Evolutionary conservation across 1,284 basidiomycete genomes (phyloP), one percentile per base, ranked within the genome.

Genomic region (Tylopilus orsonianus): DNA sequence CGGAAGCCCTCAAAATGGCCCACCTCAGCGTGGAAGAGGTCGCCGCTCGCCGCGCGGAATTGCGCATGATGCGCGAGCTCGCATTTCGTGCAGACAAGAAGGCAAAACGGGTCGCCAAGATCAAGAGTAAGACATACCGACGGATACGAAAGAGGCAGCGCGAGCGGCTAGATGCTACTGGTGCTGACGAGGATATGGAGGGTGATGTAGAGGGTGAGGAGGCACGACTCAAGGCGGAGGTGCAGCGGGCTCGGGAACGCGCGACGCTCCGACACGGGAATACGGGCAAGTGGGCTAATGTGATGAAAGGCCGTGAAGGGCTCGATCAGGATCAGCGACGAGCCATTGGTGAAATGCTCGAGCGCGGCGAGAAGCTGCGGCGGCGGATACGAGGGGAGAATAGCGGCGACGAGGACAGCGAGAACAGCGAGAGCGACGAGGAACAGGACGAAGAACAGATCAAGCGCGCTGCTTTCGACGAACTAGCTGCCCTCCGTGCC

Each of bases 81-180:
- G 90, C 95, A 77, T 97, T 97, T 74, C 84, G 95, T 4, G 93
- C 92, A 0, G 95, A 99, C 61, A 75, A 84, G 32, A 96, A 96
- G 66, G 92, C 93, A 9, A 92, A 90, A 62, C 83, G 95, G 10
- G 78, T 97, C 8, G 83, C 87, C 33, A 98, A 97, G 72, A 98
- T 99, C 73, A 98, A 99, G 77, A 90, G 86, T 68, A 97, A 96
- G 70, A 84, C 92, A 4, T 98, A 93, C 66, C 78, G 94, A 32
- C 87, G 90, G 58, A 79, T 98, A 41, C 85, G 85, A 60, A 80
- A 92, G 66, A 92, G 90, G 67, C 86, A 85, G 68, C 79, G 75
- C 56, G 86, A 81, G 61, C 81, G 77, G 58, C 66, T 79, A 37
- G 77, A 71, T 56, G 71, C 72, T 62, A 56, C 75, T 73, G 74